Evolutionary conservation across 164 flowering plant genomes (phyloP).

Genomic region (Annona squamosa): DNA sequence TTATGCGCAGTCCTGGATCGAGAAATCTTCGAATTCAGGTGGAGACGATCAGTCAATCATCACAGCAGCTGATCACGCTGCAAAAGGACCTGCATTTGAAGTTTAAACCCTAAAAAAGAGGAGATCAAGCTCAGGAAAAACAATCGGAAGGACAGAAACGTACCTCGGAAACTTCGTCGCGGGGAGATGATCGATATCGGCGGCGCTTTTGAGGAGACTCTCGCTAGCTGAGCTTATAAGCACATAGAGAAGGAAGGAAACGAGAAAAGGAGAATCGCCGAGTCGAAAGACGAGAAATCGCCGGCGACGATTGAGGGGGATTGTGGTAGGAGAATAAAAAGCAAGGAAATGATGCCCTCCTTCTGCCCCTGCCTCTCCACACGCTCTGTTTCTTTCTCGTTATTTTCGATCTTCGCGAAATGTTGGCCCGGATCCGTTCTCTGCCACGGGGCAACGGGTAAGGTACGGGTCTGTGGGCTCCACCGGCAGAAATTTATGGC

Average conservation of each 20-base stretch:
- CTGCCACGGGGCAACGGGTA: not conserved
- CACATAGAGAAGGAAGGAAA: not conserved
- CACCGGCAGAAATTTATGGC: not conserved
- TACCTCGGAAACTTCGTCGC: not conserved
- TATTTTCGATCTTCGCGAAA: not conserved
- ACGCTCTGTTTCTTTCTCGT: not conserved
- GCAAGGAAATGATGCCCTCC: not conserved
- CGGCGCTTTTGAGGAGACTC: not conserved
- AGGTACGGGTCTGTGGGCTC: too few species aligned
- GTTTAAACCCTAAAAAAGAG: not conserved
- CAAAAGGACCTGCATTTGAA: constrained; percentile 2
- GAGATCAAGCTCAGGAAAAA: not conserved
- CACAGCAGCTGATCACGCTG: not conserved
- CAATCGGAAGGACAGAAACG: not conserved
- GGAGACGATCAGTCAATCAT: not conserved
- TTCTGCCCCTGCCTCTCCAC: not conserved
- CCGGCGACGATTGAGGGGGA: not conserved
- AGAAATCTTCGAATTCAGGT: not conserved
- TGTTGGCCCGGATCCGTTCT: not conserved
- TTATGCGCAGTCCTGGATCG: not conserved
- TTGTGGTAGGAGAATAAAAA: not conserved
- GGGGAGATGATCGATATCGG: not conserved
- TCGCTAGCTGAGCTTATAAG: not conserved
- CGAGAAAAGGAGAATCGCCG: not conserved
- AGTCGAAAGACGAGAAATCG: not conserved